Percentiles rank a stretch among this genome's conserved stretches.
phyloP scores from a whole-genome alignment of 2,329 filamentous ascomycete species.

The Calonectria montana region DNA sequence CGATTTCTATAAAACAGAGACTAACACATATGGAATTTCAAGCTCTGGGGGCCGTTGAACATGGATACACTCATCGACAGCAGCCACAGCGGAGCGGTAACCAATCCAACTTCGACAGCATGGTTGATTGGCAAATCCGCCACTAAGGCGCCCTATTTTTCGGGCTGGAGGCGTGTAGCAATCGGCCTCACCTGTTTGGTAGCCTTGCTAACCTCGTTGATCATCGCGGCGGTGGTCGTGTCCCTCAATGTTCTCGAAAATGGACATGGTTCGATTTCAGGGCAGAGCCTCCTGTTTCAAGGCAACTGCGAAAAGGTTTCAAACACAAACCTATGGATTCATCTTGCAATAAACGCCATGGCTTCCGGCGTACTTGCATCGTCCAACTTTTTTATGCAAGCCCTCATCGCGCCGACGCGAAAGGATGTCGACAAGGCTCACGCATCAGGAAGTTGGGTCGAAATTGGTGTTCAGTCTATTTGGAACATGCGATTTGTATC shows the following conservation, averaged over 20 bases:
- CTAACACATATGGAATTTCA: not conserved
- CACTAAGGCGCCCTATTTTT: not conserved
- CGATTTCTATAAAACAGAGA: not conserved
- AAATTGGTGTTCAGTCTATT: slow-evolving; percentile 32
- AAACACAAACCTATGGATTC: slow-evolving; percentile 44
- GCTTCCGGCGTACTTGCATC: slow-evolving; percentile 57
- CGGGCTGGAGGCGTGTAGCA: slow-evolving; percentile 2
- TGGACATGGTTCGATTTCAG: not conserved
- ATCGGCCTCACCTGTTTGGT: not conserved
- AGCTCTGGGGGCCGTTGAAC: not conserved
- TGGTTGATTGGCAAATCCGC: not conserved
- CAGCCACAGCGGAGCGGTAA: not conserved
- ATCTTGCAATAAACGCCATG: slow-evolving; percentile 60
- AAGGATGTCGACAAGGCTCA: slow-evolving; percentile 62
- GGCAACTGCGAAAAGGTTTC: slow-evolving; percentile 27
- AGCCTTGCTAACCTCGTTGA: not conserved
- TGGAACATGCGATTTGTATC: slow-evolving; percentile 20
- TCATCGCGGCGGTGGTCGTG: not conserved
- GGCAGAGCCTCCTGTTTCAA: slow-evolving; percentile 17
- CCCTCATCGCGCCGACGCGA: slow-evolving; percentile 61
- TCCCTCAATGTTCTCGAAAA: not conserved
- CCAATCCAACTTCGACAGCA: slow-evolving; percentile 6
- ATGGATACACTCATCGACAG: slow-evolving; percentile 1
- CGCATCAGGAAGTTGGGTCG: not conserved
- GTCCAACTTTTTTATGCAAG: slow-evolving; percentile 65